Evolutionary conservation across 2,329 filamentous ascomycete species (phyloP), one percentile per base, ranked within the genome.

Genomic region (Ophiobolus disseminans): DNA sequence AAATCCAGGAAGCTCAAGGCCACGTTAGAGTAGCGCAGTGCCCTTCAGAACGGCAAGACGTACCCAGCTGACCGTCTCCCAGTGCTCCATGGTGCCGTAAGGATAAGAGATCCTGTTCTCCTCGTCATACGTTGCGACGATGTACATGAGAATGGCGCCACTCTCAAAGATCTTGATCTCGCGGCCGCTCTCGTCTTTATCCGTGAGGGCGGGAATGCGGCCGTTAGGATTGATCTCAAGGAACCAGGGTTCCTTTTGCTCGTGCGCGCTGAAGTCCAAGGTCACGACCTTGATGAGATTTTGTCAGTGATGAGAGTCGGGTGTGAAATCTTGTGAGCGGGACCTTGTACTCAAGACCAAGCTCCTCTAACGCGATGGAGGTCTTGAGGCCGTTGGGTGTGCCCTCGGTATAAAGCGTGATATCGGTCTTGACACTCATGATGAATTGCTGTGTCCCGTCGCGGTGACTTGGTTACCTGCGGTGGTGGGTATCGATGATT

Each of bases 261-360:
- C 34, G 19, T 37, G 34, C 14, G 20, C 22, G 19, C 20, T 21
- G 73, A 58, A 48, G 73, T 74, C 14, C 65, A 72, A 72, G 80
- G 86, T 83, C 83, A 86, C 4, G 79, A 76, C 73, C 86, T 77
- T 67, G 86, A 86, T 57, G 86, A 83, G 21, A 82, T 78, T 69
- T 84, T 82, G 58, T 83, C 75, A 55, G 62, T 62, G 30, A 32
- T 86, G 67, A n/a, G n/a, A n/a, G n/a, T n/a, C n/a, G n/a, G n/a
- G n/a, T n/a, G n/a, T n/a, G n/a, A n/a, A n/a, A n/a, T n/a, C n/a
- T 84, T 75, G 62, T 86, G 76, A 45, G 63, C 58, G 58, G 85
- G 82, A 55, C 69, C 78, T 4, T 79, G 69, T 86, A 86, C 9
- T 80, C 73, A 40, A 78, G 76, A 34, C 81, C 82, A 43, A 86